A percentile compares a stretch with the other conserved stretches of the same genome.
Conservation (phyloP, 1,139 yeast species). For the Saccharomyces hybrid region DNA sequence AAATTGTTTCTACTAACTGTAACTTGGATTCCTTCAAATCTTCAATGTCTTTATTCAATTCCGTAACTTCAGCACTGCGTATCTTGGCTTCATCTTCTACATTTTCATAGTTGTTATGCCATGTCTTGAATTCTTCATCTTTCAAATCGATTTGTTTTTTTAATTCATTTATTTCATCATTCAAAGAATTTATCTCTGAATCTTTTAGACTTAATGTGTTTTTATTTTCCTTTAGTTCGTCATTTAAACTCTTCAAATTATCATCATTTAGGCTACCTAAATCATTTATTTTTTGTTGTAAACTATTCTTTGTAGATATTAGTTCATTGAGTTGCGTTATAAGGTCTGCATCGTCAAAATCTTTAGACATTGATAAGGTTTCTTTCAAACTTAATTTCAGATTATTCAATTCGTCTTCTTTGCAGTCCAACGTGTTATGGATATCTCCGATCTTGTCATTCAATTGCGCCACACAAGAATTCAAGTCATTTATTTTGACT, state of each 20-base stretch:
- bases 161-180: conserved; percentile 9
- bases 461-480: neutral
- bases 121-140: conserved; percentile 8
- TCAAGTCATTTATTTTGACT: neutral
- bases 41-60: conserved; percentile 16
- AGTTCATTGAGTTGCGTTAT: neutral
- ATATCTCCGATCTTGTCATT: neutral
- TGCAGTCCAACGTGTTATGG: neutral
- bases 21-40: conserved; percentile 17
- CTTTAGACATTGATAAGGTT: conserved; percentile 1
- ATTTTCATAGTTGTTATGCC: conserved; percentile 18
- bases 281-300: neutral
- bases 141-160: conserved; percentile 11
- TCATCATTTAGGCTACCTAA: neutral
- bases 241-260: conserved; percentile 18
- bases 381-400: neutral
- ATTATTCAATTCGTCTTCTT: neutral
- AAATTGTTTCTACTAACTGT: conserved; percentile 17
- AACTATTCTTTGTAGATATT: neutral
- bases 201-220: conserved; percentile 6
- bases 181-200: conserved; percentile 1
- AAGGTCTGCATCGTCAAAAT: neutral
- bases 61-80: conserved; percentile 24
- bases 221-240: conserved; percentile 1
- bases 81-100: conserved; percentile 26